phyloP scores from a whole-genome alignment of 73 alveolate species.

The Tetrahymena elliotti region DNA sequence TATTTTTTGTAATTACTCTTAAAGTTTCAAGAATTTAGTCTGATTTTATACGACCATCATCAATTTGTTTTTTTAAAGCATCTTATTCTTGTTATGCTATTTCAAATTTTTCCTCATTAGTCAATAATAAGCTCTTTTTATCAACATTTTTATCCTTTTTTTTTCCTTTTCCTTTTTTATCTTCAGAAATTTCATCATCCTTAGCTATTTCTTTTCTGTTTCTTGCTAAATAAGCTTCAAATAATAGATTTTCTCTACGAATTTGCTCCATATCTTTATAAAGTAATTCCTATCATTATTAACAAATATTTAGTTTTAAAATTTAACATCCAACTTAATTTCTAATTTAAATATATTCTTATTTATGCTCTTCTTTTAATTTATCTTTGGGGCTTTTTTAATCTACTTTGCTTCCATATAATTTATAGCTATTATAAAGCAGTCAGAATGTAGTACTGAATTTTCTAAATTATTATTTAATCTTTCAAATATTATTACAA shows the following conservation, averaged over 20 bases:
- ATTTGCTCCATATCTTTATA: slow-evolving; percentile 73
- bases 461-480: background rate
- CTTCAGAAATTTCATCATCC: slow-evolving; percentile 53
- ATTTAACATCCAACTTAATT: background rate
- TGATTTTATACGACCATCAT: slow-evolving; percentile 77
- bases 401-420: background rate
- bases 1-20: background rate
- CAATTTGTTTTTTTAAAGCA: slow-evolving; percentile 65
- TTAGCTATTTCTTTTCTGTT: slow-evolving; percentile 47
- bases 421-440: too few relatives aligned
- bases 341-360: background rate
- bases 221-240: slow-evolving; percentile 64
- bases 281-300: background rate
- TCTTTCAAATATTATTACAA: background rate
- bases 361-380: background rate
- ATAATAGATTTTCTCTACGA: slow-evolving; percentile 70
- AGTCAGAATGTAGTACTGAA: too few relatives aligned
- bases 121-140: slow-evolving; percentile 47
- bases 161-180: slow-evolving; percentile 43
- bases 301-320: slow-evolving; percentile 26
- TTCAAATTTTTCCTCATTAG: slow-evolving; percentile 78
- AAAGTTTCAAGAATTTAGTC: slow-evolving; percentile 72
- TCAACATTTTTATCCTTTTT: slow-evolving; percentile 42
- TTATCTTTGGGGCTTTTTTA: too few relatives aligned
- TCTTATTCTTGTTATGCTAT: slow-evolving; percentile 75